Evolutionary conservation across 169 alveolate genomes (phyloP).

Genomic region (Eimeria nieschulzi): DNA sequence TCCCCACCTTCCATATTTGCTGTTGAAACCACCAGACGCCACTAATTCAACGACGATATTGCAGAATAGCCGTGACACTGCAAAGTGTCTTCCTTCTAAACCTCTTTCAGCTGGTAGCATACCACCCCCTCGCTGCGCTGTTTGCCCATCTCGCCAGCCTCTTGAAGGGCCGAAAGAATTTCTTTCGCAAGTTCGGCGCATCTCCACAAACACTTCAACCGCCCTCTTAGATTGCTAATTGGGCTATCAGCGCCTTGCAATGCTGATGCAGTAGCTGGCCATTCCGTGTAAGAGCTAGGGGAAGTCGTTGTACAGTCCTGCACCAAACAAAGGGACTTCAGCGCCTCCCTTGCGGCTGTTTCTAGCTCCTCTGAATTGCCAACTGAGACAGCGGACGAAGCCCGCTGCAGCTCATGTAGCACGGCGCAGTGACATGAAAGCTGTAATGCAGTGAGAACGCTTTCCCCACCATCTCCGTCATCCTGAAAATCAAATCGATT

Average conservation of each 20-base stretch:
- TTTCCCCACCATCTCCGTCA: too few relatives aligned
- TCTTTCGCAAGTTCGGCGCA: neutral
- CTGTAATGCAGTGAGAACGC: neutral
- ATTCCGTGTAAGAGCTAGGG: too few relatives aligned
- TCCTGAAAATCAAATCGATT: too few relatives aligned
- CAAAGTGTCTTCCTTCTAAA: neutral
- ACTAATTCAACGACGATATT: neutral
- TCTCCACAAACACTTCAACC: neutral
- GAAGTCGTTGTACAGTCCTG: too few relatives aligned
- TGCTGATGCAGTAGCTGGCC: too few relatives aligned
- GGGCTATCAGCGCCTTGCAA: too few relatives aligned
- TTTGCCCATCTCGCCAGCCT: neutral
- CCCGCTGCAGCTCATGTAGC: conserved; percentile 15
- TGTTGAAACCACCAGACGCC: neutral
- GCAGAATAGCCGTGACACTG: conserved; percentile 17
- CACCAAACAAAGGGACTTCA: neutral
- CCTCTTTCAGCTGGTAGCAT: too few relatives aligned
- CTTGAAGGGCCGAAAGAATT: neutral
- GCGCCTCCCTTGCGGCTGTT: conserved; percentile 21
- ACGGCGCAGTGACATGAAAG: neutral
- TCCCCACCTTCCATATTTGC: neutral
- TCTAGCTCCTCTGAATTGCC: neutral
- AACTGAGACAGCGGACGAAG: neutral
- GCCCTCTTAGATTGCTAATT: neutral
- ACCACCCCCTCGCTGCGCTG: neutral